Percentiles rank a stretch among this genome's conserved stretches.
Conservation (phyloP, 148 eudicot species). For the Camellia granthamiana region DNA sequence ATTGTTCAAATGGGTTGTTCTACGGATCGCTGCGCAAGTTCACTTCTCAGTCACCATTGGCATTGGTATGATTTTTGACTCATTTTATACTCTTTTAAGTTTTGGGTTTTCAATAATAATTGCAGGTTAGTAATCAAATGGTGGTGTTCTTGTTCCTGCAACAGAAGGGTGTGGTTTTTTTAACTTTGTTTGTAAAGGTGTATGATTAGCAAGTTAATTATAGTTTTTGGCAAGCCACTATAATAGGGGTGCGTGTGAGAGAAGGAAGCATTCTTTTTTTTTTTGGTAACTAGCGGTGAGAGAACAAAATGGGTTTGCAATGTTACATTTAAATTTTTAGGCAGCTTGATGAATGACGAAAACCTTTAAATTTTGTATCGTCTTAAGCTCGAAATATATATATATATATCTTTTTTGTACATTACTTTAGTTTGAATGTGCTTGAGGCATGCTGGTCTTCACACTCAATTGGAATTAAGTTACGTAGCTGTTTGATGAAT, state of each 20-base stretch:
- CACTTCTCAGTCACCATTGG: constrained; percentile 18
- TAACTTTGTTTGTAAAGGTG: background rate
- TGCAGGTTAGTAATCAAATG: background rate
- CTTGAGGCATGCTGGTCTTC: background rate
- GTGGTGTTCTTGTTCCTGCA: background rate
- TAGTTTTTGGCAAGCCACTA: no score
- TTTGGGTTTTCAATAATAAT: background rate
- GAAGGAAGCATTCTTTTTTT: no score
- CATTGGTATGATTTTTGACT: constrained; percentile 11
- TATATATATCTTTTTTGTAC: background rate
- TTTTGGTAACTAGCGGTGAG: no score
- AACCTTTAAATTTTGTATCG: background rate
- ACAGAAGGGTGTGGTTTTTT: background rate
- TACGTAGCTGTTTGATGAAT: background rate
- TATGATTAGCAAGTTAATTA: no score
- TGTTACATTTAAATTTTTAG: no score
- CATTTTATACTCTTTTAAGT: background rate
- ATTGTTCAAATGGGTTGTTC: background rate
- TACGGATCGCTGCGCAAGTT: constrained; percentile 5
- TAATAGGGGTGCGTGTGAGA: no score
- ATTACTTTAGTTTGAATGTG: background rate
- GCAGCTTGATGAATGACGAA: no score
- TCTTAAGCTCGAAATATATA: background rate
- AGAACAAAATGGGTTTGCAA: no score
- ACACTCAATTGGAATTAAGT: background rate